These are phyloP conservation scores for Trametes pubescens DNA, from an alignment of 1,284 basidiomycete species.

Conservation along the genomic window DNA sequence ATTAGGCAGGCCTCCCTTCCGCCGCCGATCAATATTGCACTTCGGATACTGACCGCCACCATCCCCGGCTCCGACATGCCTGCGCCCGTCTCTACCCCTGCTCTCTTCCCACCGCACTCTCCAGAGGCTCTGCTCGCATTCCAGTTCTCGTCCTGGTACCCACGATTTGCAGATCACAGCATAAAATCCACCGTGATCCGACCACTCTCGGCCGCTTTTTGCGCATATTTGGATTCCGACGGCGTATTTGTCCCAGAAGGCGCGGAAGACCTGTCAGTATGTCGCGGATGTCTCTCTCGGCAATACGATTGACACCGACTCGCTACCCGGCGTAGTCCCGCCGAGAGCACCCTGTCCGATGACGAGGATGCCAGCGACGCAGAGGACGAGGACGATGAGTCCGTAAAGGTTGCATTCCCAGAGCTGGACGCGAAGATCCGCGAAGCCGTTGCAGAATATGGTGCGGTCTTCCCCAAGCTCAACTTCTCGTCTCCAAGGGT, in stretches of 20 bases:
- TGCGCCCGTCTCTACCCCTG: conserved; percentile 34
- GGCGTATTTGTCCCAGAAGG: conserved; percentile 86
- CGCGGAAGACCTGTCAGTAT: conserved; percentile 74
- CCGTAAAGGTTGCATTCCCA: conserved; percentile 70
- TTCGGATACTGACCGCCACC: neutral
- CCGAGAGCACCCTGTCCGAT: conserved; percentile 66
- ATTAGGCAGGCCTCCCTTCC: neutral
- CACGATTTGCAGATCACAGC: conserved; percentile 71
- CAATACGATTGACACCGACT: conserved; percentile 28
- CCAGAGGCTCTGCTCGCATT: conserved; percentile 71
- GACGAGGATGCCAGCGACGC: conserved; percentile 53
- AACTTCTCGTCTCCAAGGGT: conserved; percentile 94
- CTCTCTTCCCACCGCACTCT: conserved; percentile 61
- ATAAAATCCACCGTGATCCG: conserved; percentile 85
- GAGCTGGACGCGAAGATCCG: conserved; percentile 82
- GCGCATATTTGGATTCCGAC: conserved; percentile 80
- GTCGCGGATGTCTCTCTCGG: conserved; percentile 23
- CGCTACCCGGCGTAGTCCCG: conserved; percentile 49
- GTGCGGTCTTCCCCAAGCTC: conserved; percentile 93
- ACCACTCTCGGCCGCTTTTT: conserved; percentile 72
- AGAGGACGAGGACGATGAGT: conserved; percentile 50
- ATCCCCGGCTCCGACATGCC: conserved; percentile 33
- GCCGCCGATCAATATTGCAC: neutral
- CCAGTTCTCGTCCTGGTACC: conserved; percentile 92
- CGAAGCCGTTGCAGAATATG: conserved; percentile 72